Evolutionary conservation across 441 rosid species (phyloP), one percentile per base, ranked within the genome.

Genomic region (Macaranga tanarius): DNA sequence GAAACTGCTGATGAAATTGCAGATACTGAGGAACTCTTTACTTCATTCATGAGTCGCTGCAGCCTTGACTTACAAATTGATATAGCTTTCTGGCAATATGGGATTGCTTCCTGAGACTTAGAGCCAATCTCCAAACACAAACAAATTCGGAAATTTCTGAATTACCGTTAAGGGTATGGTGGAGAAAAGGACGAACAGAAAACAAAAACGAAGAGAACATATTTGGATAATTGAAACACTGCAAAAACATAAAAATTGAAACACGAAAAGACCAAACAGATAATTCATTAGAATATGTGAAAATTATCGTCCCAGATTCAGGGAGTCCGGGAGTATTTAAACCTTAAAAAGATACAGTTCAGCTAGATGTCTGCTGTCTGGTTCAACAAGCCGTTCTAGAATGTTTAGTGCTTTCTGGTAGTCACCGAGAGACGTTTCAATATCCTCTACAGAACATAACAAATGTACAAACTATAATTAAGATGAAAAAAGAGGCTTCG

Each of bases 111-210:
- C 72, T 81, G 79, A 25, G 92, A 83, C 82, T 83, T 90, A 73
- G 86, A 84, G 56, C 95, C 99, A 83, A 87, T 84, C 75, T 94
- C 97, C 78, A 94, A 77, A 79, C 97, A 90, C 67, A 90, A 79
- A 77, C 97, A 92, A 76, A 94, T 86, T 17, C 95, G 89, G 58
- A 92, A 94, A 82, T 90, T 94, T 85, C 97, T 94, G 67, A 82
- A 73, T 70, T 31, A 62, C 38, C 78, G 95, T 87, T 80, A 89
- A 87, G 94, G 73, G 64, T 40, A 69, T 31, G 70, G 19, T 47
- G 62, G 26, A 57, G 34, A 66, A 66, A 65, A 66, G 12, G 51
- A 44, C 20, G 20, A 67, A 66, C 10, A 20, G 10, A 51, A 20
- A 31, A 31, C 2, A 31, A 42, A 42, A 42, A 42, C 2, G 11